Evolutionary conservation across 2,329 filamentous ascomycete genomes (phyloP).

Genomic region (Cryphonectria japonica): DNA sequence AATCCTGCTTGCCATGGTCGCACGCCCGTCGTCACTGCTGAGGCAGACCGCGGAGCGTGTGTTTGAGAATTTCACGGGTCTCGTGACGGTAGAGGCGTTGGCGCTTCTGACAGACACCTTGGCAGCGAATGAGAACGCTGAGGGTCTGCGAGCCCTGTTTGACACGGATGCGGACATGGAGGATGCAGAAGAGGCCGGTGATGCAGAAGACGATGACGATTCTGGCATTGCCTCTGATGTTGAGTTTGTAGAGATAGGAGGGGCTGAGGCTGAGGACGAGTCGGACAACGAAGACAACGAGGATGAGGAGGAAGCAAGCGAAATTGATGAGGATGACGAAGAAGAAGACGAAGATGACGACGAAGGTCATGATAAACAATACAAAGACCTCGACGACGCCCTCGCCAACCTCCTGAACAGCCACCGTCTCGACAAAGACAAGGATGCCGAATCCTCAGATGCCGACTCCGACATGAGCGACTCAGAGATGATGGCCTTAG

Average conservation of each 20-base stretch:
- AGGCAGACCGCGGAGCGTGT: conserved; percentile 86
- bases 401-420: conserved; percentile 67
- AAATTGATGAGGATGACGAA: conserved; percentile 48
- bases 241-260: conserved; percentile 45
- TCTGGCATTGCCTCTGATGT: conserved; percentile 48
- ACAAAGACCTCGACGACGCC: conserved; percentile 41
- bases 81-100: conserved; percentile 74
- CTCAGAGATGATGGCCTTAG: conserved; percentile 90
- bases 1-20: conserved; percentile 86
- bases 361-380: conserved; percentile 51
- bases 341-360: conserved; percentile 37
- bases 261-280: conserved; percentile 38
- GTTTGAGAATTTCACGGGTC: conserved; percentile 78
- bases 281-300: conserved; percentile 50
- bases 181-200: conserved; percentile 50
- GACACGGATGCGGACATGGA: conserved; percentile 65
- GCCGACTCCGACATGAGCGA: conserved; percentile 88
- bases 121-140: conserved; percentile 75
- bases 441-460: conserved; percentile 58
- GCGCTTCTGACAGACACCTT: conserved; percentile 70
- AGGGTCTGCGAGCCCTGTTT: conserved; percentile 87
- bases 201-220: conserved; percentile 46
- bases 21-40: conserved; percentile 82
- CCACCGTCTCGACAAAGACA: conserved; percentile 64
- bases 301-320: conserved; percentile 37